Base-by-base conservation (phyloP, 768 basidiomycete genomes). In the Naematelia encephala region DNA sequence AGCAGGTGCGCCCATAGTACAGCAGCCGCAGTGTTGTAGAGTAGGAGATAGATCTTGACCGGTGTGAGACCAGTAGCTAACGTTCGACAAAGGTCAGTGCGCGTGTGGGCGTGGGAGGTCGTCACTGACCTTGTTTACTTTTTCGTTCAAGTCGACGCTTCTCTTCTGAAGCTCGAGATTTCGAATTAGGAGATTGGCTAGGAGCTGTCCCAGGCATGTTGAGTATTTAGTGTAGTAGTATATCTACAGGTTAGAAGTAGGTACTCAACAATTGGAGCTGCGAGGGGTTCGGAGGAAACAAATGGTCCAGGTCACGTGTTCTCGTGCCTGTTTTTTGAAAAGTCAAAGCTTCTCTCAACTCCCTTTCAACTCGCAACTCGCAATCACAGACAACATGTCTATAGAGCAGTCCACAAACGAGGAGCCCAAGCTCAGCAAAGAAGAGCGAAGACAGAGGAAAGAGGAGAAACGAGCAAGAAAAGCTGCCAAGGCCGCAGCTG, bases 1-100 rank as follows among this genome's bases (percentile, higher is more conserved):
- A 94, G 85, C 60, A 94, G 78, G 76, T 84, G 84, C 0, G 77
- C 75, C 93, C 93, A 97, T 46, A 86, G 87, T 13, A 85, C 48
- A 0, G 87, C 80, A 0, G 90, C 91, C 30, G 86, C 68, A 62
- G 82, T 66, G 79, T 97, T 96, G 82, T 92, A 97, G 0, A 79
- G 74, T 56, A 89, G 67, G 2, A 97, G 82, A 79, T 94, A 96
- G 74, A 63, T 50, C 39, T 72, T 74, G 57, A 73, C 27, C 0
- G 70, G 67, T 10, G 69, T 67, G 4, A 69, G 56, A 25, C 61
- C 49, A 42, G 59, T 28, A 28, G 51, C 19, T 30, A 30, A n/a
- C 29, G 50, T 14, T 11, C 47, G 47, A 10, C 13, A 10, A 11
- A 22, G 12, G 14, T 14, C n/a, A 28, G 50, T 11, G 50, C 10